A percentile compares a stretch with the other conserved stretches of the same genome.
Conservation (phyloP, 2,329 filamentous ascomycete species). For the Botryotinia narcissicola region DNA sequence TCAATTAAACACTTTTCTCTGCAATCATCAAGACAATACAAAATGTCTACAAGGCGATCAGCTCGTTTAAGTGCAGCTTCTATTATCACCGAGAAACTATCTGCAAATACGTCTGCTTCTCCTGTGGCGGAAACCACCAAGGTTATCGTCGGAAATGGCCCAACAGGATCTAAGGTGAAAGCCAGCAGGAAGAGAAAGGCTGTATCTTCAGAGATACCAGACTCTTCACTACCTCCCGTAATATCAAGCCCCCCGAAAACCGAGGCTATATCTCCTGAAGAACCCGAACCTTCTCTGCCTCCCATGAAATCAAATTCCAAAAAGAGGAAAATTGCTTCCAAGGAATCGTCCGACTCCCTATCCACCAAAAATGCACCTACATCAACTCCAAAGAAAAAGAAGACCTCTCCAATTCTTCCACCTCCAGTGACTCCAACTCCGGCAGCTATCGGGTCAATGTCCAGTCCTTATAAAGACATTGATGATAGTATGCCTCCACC, state of each 20-base stretch:
- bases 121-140: neutral
- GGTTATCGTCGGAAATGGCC: neutral
- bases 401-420: neutral
- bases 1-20: neutral
- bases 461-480: slow-evolving; percentile 44
- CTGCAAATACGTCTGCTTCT: neutral
- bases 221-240: neutral
- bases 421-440: slow-evolving; percentile 49
- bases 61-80: slow-evolving; percentile 32
- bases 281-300: neutral
- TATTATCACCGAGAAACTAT: slow-evolving; percentile 21
- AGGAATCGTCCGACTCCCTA: slow-evolving; percentile 20
- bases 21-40: slow-evolving; percentile 19
- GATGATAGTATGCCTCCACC: slow-evolving; percentile 38
- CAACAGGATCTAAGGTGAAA: slow-evolving; percentile 22
- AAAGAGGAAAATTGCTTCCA: slow-evolving; percentile 22
- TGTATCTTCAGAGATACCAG: neutral
- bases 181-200: slow-evolving; percentile 17
- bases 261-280: neutral
- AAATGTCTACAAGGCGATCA: slow-evolving; percentile 36
- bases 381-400: slow-evolving; percentile 30
- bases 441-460: slow-evolving; percentile 47
- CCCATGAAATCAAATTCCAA: neutral
- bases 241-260: neutral
- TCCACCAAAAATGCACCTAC: slow-evolving; percentile 23